Evolutionary conservation across 208 protist species (phyloP).

Genomic region (Endotrypanum monterogeii): DNA sequence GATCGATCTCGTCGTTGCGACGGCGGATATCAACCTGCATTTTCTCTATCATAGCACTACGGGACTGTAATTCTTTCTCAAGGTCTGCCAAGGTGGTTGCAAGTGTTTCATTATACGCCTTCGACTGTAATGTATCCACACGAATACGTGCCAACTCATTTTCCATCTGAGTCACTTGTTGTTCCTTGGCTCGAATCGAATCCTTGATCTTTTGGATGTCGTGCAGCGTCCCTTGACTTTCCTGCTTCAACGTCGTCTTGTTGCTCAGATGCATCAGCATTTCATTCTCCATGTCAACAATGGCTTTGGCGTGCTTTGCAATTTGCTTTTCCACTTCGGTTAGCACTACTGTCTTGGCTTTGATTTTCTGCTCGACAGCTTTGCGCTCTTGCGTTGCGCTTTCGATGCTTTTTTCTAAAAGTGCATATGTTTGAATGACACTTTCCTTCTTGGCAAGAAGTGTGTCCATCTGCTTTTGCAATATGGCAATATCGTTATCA

Average conservation of each 20-base stretch:
- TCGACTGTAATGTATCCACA: constrained; percentile 94
- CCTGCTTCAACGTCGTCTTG: constrained; percentile 94
- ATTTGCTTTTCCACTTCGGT: constrained; percentile 83
- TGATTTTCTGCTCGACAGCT: constrained; percentile 82
- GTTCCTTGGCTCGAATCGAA: constrained; percentile 92
- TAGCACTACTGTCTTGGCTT: constrained; percentile 65
- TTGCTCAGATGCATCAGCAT: constrained; percentile 88
- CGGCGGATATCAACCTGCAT: constrained; percentile 96
- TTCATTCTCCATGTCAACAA: constrained; percentile 88
- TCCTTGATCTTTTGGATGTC: constrained; percentile 93
- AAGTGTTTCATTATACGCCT: constrained; percentile 93
- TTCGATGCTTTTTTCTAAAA: constrained; percentile 85
- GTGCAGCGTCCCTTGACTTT: constrained; percentile 82
- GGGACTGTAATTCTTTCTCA: constrained; percentile 91
- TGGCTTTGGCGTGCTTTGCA: constrained; percentile 78
- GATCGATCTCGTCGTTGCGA: constrained; percentile 95
- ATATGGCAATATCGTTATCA: constrained; percentile 88
- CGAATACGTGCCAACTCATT: constrained; percentile 96
- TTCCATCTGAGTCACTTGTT: constrained; percentile 93
- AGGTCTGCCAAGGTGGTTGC: constrained; percentile 83
- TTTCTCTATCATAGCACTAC: constrained; percentile 90
- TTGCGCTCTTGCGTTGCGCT: constrained; percentile 80
- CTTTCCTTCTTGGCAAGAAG: constrained; percentile 77
- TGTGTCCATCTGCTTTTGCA: constrained; percentile 92
- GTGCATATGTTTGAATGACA: constrained; percentile 65